Base-by-base conservation (phyloP, 441 rosid species). In the Biscutella laevigata region DNA sequence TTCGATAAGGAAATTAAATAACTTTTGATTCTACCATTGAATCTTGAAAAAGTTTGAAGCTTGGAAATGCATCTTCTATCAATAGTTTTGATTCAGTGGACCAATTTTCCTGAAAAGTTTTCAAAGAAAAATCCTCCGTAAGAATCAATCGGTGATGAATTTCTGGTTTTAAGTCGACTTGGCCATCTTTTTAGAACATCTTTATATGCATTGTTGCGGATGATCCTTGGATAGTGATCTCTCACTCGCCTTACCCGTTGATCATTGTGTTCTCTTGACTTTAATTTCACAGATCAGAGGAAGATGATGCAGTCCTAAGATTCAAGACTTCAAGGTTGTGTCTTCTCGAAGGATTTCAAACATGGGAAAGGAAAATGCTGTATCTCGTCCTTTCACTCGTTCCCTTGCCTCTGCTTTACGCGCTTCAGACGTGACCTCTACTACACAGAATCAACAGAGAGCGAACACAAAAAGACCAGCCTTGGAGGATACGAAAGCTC, bases 371-470 rank as follows among this genome's bases (percentile, higher is more conserved):
- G 79, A 79, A 63, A 77, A 69, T 72, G 55, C 21, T 41, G 60
- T 53, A 58, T 67, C 75, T 57, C 80, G 85, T 53, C 72, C 80
- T 46, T 44, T 86, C 30, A 89, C 97, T 38, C 94, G 97, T 33
- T 66, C 97, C 47, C 65, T 76, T 63, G 83, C 80, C 29, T 82
- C 91, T 49, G 79, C 79, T 27, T 65, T 82, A 61, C 47, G 64
- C 13, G 66, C 77, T 35, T 66, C 61, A 8, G 65, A 58, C 58
- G 70, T 67, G 32, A 19, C 72, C 14, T 48, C 52, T 35, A 29
- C 43, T 27, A 59, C 72, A 60, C 74, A 64, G 53, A 74, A 66
- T 43, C 77, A 62, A 24, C 73, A 71, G 50, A 68, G 45, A 70
- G 70, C 48, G 64, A 85, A 73, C 67, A 34, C 70, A 21, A 79